A percentile compares a stretch with the other conserved stretches of the same genome.
Conservation (phyloP, 225 moss, liverwort and hornwort genomes). For the Sphagnum contortum region DNA sequence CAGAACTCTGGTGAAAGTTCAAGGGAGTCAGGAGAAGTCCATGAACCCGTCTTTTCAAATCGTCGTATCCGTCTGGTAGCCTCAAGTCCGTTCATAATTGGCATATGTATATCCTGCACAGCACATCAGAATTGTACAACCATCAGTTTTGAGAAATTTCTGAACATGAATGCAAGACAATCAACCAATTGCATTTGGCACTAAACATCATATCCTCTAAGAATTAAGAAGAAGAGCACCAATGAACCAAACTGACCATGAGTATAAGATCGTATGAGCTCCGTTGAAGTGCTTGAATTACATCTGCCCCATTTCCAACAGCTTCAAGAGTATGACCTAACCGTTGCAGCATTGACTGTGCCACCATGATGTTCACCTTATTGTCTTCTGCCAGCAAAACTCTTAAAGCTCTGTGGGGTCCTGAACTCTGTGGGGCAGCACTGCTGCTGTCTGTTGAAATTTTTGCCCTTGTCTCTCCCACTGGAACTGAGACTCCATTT, state of each 20-base stretch:
- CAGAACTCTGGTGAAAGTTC: slow-evolving; percentile 2
- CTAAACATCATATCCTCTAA: no score
- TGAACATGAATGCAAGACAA: no score
- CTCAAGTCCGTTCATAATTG: slow-evolving; percentile 50
- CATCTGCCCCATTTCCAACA: slow-evolving; percentile 72
- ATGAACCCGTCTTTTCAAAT: slow-evolving; percentile 34
- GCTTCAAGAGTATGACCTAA: slow-evolving; percentile 76
- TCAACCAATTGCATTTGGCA: no score
- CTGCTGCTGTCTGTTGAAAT: neutral
- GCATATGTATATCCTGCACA: slow-evolving; percentile 42
- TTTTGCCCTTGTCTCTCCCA: neutral
- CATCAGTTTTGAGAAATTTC: no score
- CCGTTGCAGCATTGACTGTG: slow-evolving; percentile 72
- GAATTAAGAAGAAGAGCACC: no score
- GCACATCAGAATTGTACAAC: no score
- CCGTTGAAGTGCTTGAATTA: slow-evolving; percentile 50
- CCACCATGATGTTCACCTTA: slow-evolving; percentile 78
- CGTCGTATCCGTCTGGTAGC: slow-evolving; percentile 35
- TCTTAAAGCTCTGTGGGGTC: slow-evolving; percentile 13
- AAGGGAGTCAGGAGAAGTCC: slow-evolving; percentile 16
- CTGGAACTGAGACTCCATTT: slow-evolving; percentile 8
- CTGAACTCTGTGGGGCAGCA: neutral
- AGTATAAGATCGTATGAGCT: slow-evolving; percentile 57
- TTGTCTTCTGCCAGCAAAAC: slow-evolving; percentile 57
- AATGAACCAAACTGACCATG: slow-evolving; percentile 31